These are phyloP conservation scores for Trichophyton verrucosum DNA, from an alignment of 2,329 filamentous ascomycete species.

Conservation along the genomic window DNA sequence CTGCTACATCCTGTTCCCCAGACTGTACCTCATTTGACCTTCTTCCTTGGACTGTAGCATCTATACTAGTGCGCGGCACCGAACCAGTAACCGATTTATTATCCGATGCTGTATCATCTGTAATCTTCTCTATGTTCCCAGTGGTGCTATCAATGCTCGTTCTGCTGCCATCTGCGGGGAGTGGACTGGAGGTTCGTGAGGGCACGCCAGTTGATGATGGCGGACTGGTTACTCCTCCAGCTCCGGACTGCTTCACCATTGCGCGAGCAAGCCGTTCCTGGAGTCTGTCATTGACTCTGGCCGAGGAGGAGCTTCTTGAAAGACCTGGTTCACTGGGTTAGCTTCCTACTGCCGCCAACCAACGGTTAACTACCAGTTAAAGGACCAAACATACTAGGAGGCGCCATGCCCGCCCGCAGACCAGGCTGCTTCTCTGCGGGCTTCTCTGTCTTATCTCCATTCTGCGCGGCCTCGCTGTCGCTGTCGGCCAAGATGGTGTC, in stretches of 20 bases:
- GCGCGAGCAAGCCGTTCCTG: conserved; percentile 84
- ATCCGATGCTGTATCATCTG: conserved; percentile 17
- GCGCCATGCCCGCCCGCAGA: conserved; percentile 15
- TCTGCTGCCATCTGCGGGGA: conserved; percentile 34
- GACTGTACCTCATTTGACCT: conserved; percentile 12
- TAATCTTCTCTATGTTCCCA: conserved; percentile 15
- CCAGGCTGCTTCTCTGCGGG: conserved; percentile 25
- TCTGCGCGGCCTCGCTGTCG: conserved; percentile 36
- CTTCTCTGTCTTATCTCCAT: conserved; percentile 20
- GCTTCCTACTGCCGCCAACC: not conserved
- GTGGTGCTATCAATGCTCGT: conserved; percentile 23
- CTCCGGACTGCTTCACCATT: conserved; percentile 57
- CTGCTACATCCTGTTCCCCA: not conserved
- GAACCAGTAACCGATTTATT: conserved; percentile 10
- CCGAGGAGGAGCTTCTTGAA: conserved; percentile 54
- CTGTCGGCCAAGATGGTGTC: conserved; percentile 84
- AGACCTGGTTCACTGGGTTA: conserved; percentile 27
- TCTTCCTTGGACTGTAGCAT: conserved; percentile 17
- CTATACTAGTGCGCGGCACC: conserved; percentile 20
- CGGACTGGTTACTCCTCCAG: conserved; percentile 35
- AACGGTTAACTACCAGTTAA: not conserved
- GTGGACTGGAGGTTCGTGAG: conserved; percentile 41
- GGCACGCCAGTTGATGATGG: conserved; percentile 38
- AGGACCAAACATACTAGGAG: conserved; percentile 16
- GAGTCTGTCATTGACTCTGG: conserved; percentile 63